phyloP scores from a whole-genome alignment of 2,329 filamentous ascomycete genomes.

The Ophiostoma australiae region DNA sequence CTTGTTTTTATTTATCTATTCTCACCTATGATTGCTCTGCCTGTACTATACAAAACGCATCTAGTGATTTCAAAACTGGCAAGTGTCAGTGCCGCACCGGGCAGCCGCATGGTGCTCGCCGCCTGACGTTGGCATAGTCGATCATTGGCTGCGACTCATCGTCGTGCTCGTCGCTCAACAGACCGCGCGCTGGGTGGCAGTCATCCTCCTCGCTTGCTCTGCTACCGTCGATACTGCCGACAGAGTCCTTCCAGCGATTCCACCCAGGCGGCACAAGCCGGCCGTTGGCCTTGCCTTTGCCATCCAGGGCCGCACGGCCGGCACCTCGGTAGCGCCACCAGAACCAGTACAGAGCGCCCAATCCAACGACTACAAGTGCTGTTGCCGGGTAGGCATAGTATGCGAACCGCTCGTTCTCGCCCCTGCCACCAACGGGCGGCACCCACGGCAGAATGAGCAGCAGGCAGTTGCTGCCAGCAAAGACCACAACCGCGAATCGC shows the following conservation, averaged over 20 bases:
- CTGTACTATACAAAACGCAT: too few relatives aligned
- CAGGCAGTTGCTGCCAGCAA: background rate
- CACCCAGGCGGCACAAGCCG: background rate
- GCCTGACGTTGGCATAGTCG: background rate
- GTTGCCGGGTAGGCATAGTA: background rate
- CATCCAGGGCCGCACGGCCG: background rate
- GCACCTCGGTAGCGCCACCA: background rate
- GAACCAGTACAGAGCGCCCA: background rate
- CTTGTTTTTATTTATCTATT: background rate
- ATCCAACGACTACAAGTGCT: background rate
- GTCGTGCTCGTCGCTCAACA: background rate
- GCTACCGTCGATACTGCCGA: background rate
- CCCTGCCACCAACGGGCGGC: background rate
- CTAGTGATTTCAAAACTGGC: background rate
- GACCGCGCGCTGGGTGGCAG: background rate
- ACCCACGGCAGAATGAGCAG: background rate
- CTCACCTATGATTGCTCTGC: background rate
- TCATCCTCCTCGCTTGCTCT: background rate
- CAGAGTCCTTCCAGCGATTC: background rate
- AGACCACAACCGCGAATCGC: background rate
- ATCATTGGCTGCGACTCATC: background rate
- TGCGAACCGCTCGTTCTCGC: background rate
- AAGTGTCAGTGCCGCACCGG: background rate
- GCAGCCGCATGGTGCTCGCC: background rate
- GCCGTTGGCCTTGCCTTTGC: too few relatives aligned